Evolutionary conservation across 768 basidiomycete species (phyloP), one percentile per base, ranked within the genome.

Genomic region (Kwoniella shandongensis): DNA sequence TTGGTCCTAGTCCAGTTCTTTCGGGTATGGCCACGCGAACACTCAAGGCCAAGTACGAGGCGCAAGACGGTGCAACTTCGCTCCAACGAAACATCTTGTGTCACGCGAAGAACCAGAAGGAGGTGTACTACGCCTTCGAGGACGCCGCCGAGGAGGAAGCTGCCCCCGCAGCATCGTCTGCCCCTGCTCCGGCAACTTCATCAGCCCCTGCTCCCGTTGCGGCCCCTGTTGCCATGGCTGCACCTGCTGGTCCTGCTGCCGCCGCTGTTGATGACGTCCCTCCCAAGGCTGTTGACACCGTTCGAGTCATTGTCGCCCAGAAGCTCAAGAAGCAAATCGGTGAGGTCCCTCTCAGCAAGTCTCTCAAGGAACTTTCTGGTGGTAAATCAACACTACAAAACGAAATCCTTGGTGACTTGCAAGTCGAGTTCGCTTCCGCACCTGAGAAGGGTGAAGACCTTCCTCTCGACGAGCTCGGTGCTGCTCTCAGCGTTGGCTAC

Each of bases 371-470:
- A 69, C 87, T 99, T 53, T 93, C 96, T 44, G 91, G 91, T 26
- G 96, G 96, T 63, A 99, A 99, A 79, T 98, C 94, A 17, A 99
- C 96, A 0, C 81, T 99, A 57, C 96, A 98, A 79, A 99, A 99
- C 76, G 96, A 99, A 76, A 97, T 99, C 61, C 80, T 99, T 41
- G 96, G 96, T 44, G 96, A 98, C 73, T 82, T 99, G 36, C 92
- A 96, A 72, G 84, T 90, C 68, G 96, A 99, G 76, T 99, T 99
- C 76, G 70, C 86, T 3, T 89, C 90, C 7, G 91, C 94, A 1
- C 96, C 96, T 0, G 96, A 99, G 80, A 99, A 98, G 80, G 92
- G 89, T 10, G 96, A 99, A 76, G 96, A 99, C 69, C 83, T 99
- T 39, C 88, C 96, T 32, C 84, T 99, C 47, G 92, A 97, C 66